Evolutionary conservation across 495 filamentous ascomycete species (phyloP).

Genomic region (Hypoxylon cercidicola): DNA sequence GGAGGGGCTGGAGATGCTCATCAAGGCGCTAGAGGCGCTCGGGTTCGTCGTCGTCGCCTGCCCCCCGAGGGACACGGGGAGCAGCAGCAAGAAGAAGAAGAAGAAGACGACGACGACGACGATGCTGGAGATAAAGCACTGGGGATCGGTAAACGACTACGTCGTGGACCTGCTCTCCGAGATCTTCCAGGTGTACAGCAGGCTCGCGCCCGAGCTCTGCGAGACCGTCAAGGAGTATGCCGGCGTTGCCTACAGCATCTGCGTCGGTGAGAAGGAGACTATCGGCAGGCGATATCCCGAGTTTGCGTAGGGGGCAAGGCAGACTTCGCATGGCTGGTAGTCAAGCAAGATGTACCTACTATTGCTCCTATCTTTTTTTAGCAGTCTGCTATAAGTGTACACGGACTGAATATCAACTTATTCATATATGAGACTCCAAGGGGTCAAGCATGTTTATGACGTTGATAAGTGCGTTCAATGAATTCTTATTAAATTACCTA

Average conservation of each 20-base stretch:
- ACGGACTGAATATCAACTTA: too few species aligned
- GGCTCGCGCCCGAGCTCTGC: slow-evolving; percentile 44
- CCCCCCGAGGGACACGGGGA: slow-evolving; percentile 8
- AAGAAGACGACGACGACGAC: too few species aligned
- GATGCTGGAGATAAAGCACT: slow-evolving; percentile 51
- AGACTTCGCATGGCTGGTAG: not conserved
- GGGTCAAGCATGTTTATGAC: too few species aligned
- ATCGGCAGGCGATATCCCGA: slow-evolving; percentile 40
- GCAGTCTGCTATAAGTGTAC: too few species aligned
- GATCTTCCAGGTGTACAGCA: slow-evolving; percentile 45
- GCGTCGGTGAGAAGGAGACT: slow-evolving; percentile 56
- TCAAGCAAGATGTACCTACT: too few species aligned
- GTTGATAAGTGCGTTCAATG: too few species aligned
- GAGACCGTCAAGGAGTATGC: slow-evolving; percentile 49
- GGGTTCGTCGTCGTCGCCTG: slow-evolving; percentile 56
- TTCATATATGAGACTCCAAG: too few species aligned
- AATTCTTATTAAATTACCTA: too few species aligned
- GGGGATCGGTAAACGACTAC: slow-evolving; percentile 51
- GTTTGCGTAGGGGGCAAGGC: slow-evolving; percentile 11
- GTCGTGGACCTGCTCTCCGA: slow-evolving; percentile 51
- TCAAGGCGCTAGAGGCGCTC: slow-evolving; percentile 51
- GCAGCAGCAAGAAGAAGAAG: slow-evolving; percentile 5
- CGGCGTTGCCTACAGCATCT: slow-evolving; percentile 51
- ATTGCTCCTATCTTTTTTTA: too few species aligned
- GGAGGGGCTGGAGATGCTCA: slow-evolving; percentile 43